phyloP scores from a whole-genome alignment of 1,284 basidiomycete genomes.

The Testicularia cyperi region DNA sequence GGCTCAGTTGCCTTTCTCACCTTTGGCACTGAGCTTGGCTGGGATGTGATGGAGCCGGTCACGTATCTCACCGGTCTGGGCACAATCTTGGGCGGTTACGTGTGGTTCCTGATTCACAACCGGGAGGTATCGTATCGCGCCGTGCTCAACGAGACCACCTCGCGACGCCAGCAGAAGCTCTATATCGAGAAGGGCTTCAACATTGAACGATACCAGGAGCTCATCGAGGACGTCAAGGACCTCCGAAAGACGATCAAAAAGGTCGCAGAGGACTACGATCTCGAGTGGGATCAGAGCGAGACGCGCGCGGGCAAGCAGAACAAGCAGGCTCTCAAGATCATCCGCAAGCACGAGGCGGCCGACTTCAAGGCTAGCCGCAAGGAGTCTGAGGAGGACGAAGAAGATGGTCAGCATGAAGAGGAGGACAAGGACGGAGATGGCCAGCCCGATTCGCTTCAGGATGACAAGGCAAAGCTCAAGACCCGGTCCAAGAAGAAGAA shows the following conservation, averaged over 20 bases:
- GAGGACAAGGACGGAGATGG: slow-evolving; percentile 43
- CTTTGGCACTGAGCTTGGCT: slow-evolving; percentile 45
- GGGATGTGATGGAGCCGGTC: slow-evolving; percentile 48
- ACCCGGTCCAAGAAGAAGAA: slow-evolving; percentile 17
- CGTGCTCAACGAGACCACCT: slow-evolving; percentile 52
- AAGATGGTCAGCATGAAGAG: slow-evolving; percentile 4
- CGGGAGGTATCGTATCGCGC: slow-evolving; percentile 50
- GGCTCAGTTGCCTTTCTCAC: slow-evolving; percentile 42
- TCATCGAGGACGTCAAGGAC: slow-evolving; percentile 50
- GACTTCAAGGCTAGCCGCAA: slow-evolving; percentile 9
- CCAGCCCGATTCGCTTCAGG: slow-evolving; percentile 31
- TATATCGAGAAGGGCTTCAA: slow-evolving; percentile 51
- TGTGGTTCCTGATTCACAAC: slow-evolving; percentile 52
- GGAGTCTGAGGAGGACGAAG: slow-evolving; percentile 2
- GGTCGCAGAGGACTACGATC: slow-evolving; percentile 51
- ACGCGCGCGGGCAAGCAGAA: slow-evolving; percentile 40
- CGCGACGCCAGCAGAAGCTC: slow-evolving; percentile 43
- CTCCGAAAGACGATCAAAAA: slow-evolving; percentile 45
- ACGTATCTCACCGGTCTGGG: slow-evolving; percentile 50
- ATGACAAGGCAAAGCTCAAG: slow-evolving; percentile 27
- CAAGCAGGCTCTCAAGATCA: slow-evolving; percentile 49
- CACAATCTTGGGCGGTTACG: slow-evolving; percentile 47
- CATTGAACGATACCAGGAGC: slow-evolving; percentile 42
- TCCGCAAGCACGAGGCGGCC: slow-evolving; percentile 36
- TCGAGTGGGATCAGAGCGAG: slow-evolving; percentile 53